phyloP scores from a whole-genome alignment of 2,329 filamentous ascomycete species.

The Dendrostoma leiphaemia region DNA sequence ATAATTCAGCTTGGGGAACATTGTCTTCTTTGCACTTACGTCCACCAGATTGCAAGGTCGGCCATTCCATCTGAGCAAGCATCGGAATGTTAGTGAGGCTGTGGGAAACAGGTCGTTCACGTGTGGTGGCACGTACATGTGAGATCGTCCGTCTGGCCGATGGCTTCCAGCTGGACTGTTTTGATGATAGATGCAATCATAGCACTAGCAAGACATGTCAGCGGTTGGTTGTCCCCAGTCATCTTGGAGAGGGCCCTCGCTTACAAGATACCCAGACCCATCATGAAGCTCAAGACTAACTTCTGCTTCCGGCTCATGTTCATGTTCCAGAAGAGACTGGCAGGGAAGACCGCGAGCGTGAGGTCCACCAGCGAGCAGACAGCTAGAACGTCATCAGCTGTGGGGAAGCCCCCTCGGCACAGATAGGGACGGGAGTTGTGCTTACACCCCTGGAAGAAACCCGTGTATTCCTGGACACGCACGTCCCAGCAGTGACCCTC shows the following conservation, averaged over 20 bases:
- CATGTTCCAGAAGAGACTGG: conserved; percentile 20
- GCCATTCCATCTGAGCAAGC: conserved; percentile 14
- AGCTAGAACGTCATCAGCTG: conserved; percentile 5
- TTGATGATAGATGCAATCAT: conserved; percentile 21
- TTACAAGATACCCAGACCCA: conserved; percentile 20
- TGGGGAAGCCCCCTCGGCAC: not conserved
- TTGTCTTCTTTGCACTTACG: not conserved
- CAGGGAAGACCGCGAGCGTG: conserved; percentile 18
- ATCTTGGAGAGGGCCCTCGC: too few species aligned
- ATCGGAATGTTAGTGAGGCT: not conserved
- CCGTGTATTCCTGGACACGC: conserved; percentile 16
- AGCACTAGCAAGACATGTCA: conserved; percentile 8
- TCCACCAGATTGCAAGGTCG: conserved; percentile 17
- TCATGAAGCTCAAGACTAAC: conserved; percentile 12
- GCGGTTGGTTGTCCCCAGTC: too few species aligned
- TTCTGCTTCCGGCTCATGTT: conserved; percentile 20
- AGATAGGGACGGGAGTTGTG: not conserved
- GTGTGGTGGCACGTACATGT: not conserved
- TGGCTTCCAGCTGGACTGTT: conserved; percentile 9
- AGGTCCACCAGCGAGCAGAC: conserved; percentile 19
- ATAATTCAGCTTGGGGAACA: too few species aligned
- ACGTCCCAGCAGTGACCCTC: conserved; percentile 14
- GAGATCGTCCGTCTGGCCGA: not conserved
- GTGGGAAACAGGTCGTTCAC: too few species aligned
- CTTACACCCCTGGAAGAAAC: conserved; percentile 22